phyloP scores from a whole-genome alignment of 179 eudicot species.

The Patellifolia procumbens region DNA sequence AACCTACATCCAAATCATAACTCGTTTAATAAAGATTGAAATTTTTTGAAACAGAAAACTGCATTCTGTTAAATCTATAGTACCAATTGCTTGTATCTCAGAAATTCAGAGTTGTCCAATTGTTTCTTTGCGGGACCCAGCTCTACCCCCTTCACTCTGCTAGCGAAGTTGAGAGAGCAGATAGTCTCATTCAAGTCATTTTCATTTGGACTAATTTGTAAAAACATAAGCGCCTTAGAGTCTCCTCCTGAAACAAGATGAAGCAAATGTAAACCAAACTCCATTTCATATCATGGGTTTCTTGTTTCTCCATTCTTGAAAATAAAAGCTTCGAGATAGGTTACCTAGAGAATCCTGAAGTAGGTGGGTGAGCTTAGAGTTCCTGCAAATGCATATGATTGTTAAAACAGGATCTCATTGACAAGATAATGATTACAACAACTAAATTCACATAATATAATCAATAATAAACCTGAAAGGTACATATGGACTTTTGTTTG shows the following conservation, averaged over 20 bases:
- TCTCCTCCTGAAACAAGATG: slow-evolving; percentile 66
- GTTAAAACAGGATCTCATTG: slow-evolving; percentile 10
- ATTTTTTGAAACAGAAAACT: not conserved
- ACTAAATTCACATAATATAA: not conserved
- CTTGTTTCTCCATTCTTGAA: not conserved
- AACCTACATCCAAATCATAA: slow-evolving; percentile 38
- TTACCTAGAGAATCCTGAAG: slow-evolving; percentile 98
- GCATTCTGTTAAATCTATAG: not conserved
- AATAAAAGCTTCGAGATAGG: not conserved
- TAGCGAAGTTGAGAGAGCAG: slow-evolving; percentile 93
- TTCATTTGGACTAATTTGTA: slow-evolving; percentile 91
- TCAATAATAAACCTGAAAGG: slow-evolving; percentile 65
- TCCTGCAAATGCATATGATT: slow-evolving; percentile 46
- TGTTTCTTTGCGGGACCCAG: slow-evolving; percentile 98
- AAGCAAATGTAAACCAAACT: slow-evolving; percentile 11
- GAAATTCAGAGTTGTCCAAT: slow-evolving; percentile 64
- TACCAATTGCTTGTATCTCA: slow-evolving; percentile 87
- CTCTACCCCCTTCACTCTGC: slow-evolving; percentile 93
- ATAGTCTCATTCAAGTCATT: slow-evolving; percentile 84
- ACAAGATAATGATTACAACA: not conserved
- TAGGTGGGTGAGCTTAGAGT: slow-evolving; percentile 95
- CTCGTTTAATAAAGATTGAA: not conserved
- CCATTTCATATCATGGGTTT: not conserved
- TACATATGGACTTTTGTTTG: slow-evolving; percentile 77
- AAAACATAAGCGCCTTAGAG: slow-evolving; percentile 93